Conservation (phyloP, 2,329 filamentous ascomycete species). For the Fusarium drepaniforme region DNA sequence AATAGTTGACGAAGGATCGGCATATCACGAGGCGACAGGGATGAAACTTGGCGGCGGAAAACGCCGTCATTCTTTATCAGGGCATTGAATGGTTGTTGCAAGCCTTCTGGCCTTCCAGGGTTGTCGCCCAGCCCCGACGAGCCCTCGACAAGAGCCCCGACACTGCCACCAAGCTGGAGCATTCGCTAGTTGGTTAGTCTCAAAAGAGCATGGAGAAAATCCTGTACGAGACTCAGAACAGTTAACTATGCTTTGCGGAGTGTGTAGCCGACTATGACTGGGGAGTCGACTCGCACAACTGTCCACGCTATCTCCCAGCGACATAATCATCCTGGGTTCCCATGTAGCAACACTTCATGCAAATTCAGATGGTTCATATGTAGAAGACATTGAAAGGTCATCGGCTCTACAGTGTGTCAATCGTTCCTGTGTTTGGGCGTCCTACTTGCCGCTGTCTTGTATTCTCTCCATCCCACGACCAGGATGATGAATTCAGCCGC, state of each 20-base stretch:
- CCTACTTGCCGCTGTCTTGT: neutral
- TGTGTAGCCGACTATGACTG: neutral
- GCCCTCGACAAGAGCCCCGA: neutral
- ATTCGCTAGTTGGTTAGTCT: neutral
- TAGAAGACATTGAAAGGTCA: neutral
- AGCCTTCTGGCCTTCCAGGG: neutral
- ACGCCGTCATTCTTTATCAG: neutral
- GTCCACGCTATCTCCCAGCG: neutral
- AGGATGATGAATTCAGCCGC: too few species aligned
- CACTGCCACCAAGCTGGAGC: neutral
- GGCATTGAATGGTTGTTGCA: neutral
- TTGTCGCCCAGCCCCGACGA: neutral
- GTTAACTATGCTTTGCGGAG: neutral
- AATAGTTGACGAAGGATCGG: constrained; percentile 1
- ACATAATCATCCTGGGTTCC: neutral
- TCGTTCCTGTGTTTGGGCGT: neutral
- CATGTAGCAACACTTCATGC: neutral
- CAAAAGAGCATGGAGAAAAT: neutral
- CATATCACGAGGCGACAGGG: neutral
- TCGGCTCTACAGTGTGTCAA: neutral
- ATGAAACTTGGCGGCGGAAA: neutral
- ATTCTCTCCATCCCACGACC: neutral
- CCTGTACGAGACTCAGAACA: too few species aligned
- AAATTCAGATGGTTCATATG: neutral
- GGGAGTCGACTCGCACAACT: neutral